Evolutionary conservation across 2,329 filamentous ascomycete species (phyloP).

Genomic region (Zymoseptoria crescenta): DNA sequence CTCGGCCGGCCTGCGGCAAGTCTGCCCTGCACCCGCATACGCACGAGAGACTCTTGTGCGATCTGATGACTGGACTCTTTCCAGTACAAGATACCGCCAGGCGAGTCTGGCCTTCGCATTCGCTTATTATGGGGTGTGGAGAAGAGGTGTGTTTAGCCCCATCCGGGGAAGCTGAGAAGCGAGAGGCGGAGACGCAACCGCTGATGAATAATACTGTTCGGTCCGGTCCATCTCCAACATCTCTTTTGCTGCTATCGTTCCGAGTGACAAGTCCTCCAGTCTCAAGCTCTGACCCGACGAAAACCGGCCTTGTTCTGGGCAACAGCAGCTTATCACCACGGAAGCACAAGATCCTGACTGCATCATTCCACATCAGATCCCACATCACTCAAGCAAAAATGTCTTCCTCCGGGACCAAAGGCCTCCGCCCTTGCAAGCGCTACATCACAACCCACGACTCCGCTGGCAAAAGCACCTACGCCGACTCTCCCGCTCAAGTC

Average conservation of each 20-base stretch:
- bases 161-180: neutral
- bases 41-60: neutral
- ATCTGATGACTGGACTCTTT: neutral
- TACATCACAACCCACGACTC: conserved; percentile 19
- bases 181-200: neutral
- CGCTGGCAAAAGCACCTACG: conserved; percentile 14
- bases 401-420: conserved; percentile 5
- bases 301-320: neutral
- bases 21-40: neutral
- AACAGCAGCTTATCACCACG: neutral
- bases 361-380: neutral
- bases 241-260: neutral
- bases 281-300: neutral
- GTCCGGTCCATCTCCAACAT: neutral
- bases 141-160: neutral
- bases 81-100: neutral
- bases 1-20: neutral
- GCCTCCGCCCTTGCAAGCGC: conserved; percentile 15
- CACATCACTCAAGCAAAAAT: neutral
- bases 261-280: neutral
- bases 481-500: conserved; percentile 13
- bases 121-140: neutral
- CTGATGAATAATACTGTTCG: neutral
- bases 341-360: neutral
- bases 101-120: neutral